Percentiles rank a stretch among this genome's conserved stretches.
phyloP scores from a whole-genome alignment of 2,329 filamentous ascomycete genomes.

The Byssothecium circinans region DNA sequence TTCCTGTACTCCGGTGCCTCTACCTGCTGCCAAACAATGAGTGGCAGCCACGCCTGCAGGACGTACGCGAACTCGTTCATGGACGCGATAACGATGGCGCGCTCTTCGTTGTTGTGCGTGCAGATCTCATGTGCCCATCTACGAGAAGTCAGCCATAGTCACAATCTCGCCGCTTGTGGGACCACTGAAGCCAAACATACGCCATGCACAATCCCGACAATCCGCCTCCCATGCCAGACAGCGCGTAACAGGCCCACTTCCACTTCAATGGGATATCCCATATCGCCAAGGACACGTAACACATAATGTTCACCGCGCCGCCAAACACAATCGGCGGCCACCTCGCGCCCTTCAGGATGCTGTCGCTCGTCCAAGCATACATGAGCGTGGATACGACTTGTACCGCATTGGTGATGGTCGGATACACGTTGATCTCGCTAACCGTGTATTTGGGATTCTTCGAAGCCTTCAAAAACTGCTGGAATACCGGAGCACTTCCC shows the following conservation, averaged over 20 bases:
- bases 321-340: constrained; percentile 68
- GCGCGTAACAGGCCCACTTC: constrained; percentile 66
- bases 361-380: constrained; percentile 69
- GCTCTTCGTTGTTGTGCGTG: constrained; percentile 62
- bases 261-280: constrained; percentile 57
- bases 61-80: constrained; percentile 74
- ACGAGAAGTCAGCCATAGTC: constrained; percentile 5
- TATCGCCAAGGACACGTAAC: constrained; percentile 49
- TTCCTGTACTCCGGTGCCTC: constrained; percentile 64
- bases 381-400: constrained; percentile 62
- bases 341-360: constrained; percentile 58
- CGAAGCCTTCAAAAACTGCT: constrained; percentile 48
- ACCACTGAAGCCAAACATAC: no score
- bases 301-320: constrained; percentile 46
- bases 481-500: constrained; percentile 59
- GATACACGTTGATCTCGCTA: constrained; percentile 59
- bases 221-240: constrained; percentile 53
- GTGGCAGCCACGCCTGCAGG: constrained; percentile 69
- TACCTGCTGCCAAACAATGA: constrained; percentile 66
- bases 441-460: constrained; percentile 50
- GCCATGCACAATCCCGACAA: constrained; percentile 55
- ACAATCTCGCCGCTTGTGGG: constrained; percentile 40
- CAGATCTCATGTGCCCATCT: constrained; percentile 60
- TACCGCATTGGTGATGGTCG: constrained; percentile 55
- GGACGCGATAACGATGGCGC: constrained; percentile 64